Evolutionary conservation across 208 protist species (phyloP).

Genomic region (Angomonas ambiguus): DNA sequence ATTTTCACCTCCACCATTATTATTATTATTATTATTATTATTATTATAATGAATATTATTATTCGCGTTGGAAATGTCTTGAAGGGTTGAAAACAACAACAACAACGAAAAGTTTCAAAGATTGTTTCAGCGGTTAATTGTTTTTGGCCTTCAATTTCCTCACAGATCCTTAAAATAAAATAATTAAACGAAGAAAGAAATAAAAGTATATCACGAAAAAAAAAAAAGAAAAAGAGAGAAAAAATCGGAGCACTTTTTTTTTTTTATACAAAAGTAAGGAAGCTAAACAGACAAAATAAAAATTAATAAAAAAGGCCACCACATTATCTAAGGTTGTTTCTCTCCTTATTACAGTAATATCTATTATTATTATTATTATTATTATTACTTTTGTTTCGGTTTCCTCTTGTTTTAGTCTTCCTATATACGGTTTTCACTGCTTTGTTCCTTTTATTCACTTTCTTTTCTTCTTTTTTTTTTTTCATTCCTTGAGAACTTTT

Average conservation of each 20-base stretch:
- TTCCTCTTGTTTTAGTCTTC: slow-evolving; percentile 5
- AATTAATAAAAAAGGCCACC: background rate
- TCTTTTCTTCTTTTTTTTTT: background rate
- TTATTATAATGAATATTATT: slow-evolving; percentile 3
- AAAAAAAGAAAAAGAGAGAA: slow-evolving; percentile 13
- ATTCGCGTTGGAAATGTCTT: no score
- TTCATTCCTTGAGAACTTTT: background rate
- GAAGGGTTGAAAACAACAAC: background rate
- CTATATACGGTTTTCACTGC: slow-evolving; percentile 8
- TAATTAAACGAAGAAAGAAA: background rate
- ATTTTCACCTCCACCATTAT: no score
- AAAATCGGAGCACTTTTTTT: background rate
- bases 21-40: background rate
- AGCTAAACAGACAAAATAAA: background rate
- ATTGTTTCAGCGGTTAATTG: no score
- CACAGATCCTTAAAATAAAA: no score
- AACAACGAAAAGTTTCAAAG: no score
- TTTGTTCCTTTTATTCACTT: background rate
- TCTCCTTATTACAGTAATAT: slow-evolving; percentile 7
- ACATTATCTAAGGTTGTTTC: slow-evolving; percentile 8
- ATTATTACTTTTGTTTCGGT: slow-evolving; percentile 1
- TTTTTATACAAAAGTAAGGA: background rate
- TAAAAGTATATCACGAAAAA: background rate
- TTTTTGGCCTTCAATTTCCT: no score
- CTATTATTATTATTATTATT: slow-evolving; percentile 15